Conservation (phyloP, 352 stramenopile genomes). For the Phytophthora niederhauseri region DNA sequence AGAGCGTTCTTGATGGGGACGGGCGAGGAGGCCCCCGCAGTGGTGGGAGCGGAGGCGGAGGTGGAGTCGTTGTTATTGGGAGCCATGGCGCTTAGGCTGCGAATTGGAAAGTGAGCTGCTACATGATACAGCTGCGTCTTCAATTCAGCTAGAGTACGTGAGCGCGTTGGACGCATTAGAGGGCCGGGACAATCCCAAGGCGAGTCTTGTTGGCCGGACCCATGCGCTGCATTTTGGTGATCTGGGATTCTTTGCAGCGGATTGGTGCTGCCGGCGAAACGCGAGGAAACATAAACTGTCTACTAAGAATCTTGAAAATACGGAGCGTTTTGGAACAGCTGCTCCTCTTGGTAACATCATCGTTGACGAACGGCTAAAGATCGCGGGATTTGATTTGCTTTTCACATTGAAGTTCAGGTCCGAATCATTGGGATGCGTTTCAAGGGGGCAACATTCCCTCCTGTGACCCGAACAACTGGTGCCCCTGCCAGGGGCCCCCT, state of each 20-base stretch:
- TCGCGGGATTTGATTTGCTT: neutral
- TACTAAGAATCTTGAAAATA: no score
- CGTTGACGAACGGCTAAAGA: neutral
- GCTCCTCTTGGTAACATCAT: neutral
- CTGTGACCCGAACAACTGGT: neutral
- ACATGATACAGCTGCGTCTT: neutral
- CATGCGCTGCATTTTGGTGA: neutral
- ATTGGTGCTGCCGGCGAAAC: neutral
- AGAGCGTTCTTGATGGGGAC: slow-evolving; percentile 37
- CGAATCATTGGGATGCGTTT: slow-evolving; percentile 1
- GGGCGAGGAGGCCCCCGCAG: neutral
- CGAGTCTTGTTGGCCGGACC: neutral
- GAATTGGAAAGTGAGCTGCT: slow-evolving; percentile 28
- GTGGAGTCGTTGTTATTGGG: slow-evolving; percentile 18
- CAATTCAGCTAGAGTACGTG: no score
- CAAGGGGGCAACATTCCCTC: neutral
- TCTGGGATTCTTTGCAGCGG: neutral
- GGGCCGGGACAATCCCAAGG: neutral
- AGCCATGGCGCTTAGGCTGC: slow-evolving; percentile 28
- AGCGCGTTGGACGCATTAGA: neutral
- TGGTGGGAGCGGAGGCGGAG: neutral
- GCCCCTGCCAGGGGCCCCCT: no score
- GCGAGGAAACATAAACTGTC: no score
- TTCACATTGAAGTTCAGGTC: neutral
- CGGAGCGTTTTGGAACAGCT: neutral